A percentile compares a stretch with the other conserved stretches of the same genome.
phyloP scores from a whole-genome alignment of 73 alveolate species.

The Diophrys appendiculata region DNA sequence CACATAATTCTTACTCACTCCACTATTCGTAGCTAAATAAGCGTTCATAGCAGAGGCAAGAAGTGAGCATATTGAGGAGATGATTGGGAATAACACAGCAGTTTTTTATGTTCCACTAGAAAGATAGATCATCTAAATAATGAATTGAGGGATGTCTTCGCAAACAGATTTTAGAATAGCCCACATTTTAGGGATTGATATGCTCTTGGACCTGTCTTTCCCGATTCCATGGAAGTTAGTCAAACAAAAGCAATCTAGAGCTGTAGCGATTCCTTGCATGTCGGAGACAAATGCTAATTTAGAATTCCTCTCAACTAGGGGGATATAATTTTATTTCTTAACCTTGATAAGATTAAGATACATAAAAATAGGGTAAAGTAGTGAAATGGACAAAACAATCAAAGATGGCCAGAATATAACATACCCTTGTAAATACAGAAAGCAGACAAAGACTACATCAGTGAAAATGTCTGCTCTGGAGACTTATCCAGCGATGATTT shows the following conservation, averaged over 20 bases:
- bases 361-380: constrained; percentile 9
- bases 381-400: neutral
- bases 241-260: constrained; percentile 14
- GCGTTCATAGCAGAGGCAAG: neutral
- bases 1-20: neutral
- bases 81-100: neutral
- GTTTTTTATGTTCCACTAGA: neutral
- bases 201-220: neutral
- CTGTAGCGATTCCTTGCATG: constrained; percentile 1
- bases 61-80: neutral
- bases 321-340: neutral
- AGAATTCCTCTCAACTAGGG: neutral
- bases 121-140: neutral
- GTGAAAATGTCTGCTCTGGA: constrained; percentile 12
- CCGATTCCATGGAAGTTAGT: constrained; percentile 3
- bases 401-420: neutral
- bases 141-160: constrained; percentile 14
- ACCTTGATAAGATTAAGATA: neutral
- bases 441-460: constrained; percentile 5
- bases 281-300: neutral
- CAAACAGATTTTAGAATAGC: constrained; percentile 4
- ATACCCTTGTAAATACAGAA: neutral
- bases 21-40: neutral
- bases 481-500: neutral
- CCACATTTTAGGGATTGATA: constrained; percentile 23